Evolutionary conservation across 208 protist species (phyloP).

Genomic region (Jaenimonas drosophilae): DNA sequence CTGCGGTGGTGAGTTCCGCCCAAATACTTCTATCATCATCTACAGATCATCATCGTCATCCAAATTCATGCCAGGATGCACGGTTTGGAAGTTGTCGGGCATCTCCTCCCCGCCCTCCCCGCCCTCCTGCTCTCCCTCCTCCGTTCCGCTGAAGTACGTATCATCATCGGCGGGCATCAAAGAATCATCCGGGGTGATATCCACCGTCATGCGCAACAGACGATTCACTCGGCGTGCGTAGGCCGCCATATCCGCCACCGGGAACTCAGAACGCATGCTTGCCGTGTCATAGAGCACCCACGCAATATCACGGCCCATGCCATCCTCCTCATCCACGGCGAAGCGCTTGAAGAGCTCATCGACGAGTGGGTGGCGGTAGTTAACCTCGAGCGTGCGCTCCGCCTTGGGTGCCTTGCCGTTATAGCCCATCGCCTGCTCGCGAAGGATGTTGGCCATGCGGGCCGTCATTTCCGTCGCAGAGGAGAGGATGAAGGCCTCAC

Average conservation of each 20-base stretch:
- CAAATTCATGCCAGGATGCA: too few species aligned
- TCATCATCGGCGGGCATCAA: slow-evolving; percentile 71
- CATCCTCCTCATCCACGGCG: slow-evolving; percentile 78
- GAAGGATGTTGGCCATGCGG: slow-evolving; percentile 96
- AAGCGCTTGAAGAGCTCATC: slow-evolving; percentile 85
- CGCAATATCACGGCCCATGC: slow-evolving; percentile 78
- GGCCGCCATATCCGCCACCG: slow-evolving; percentile 55
- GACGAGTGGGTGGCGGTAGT: slow-evolving; percentile 96
- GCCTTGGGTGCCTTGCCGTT: slow-evolving; percentile 27
- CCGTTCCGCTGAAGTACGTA: slow-evolving; percentile 32
- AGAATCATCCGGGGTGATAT: slow-evolving; percentile 50
- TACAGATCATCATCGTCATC: slow-evolving; percentile 26
- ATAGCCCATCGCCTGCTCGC: slow-evolving; percentile 87
- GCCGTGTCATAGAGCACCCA: slow-evolving; percentile 95
- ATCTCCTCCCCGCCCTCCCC: slow-evolving; percentile 11
- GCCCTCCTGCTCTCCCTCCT: slow-evolving; percentile 19
- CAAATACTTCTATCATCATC: slow-evolving; percentile 1
- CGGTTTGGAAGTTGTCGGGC: not conserved
- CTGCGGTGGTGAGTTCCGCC: not conserved
- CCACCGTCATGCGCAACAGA: slow-evolving; percentile 82
- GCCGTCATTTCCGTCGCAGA: slow-evolving; percentile 94
- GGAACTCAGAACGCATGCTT: slow-evolving; percentile 91
- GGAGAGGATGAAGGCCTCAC: slow-evolving; percentile 92
- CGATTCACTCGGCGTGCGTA: slow-evolving; percentile 82
- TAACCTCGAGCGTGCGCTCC: slow-evolving; percentile 96